phyloP scores from a whole-genome alignment of 306 rosid genomes.

The Notholithocarpus densiflorus region DNA sequence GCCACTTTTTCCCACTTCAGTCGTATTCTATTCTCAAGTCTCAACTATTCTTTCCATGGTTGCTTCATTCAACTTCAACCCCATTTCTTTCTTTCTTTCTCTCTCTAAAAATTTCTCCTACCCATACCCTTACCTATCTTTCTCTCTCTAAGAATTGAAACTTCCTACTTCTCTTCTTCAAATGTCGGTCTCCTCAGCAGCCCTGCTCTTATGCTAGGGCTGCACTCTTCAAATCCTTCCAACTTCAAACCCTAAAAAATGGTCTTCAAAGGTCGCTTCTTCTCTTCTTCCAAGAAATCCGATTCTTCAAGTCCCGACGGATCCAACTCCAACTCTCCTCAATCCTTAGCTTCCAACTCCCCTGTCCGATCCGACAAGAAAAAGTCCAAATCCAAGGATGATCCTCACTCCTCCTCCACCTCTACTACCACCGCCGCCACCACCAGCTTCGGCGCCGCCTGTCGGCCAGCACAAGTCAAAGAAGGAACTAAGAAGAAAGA shows the following conservation, averaged over 20 bases:
- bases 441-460: constrained; percentile 2
- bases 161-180: constrained; percentile 15
- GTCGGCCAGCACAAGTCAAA: constrained; percentile 40
- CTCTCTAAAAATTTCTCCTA: too few relatives aligned
- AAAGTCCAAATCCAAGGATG: constrained; percentile 56
- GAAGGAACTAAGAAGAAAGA: constrained; percentile 59
- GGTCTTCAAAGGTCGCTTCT: constrained; percentile 96
- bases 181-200: constrained; percentile 31
- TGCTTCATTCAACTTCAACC: too few relatives aligned
- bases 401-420: constrained; percentile 12
- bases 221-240: constrained; percentile 3
- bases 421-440: background rate
- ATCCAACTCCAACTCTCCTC: constrained; percentile 59
- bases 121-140: background rate
- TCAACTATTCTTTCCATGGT: too few relatives aligned
- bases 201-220: constrained; percentile 46
- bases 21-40: too few relatives aligned
- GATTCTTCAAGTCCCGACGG: constrained; percentile 85
- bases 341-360: constrained; percentile 67
- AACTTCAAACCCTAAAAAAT: constrained; percentile 23
- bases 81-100: too few relatives aligned
- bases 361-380: constrained; percentile 90
- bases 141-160: constrained; percentile 2
- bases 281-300: constrained; percentile 80
- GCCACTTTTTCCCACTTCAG: too few relatives aligned